Evolutionary conservation across 1,139 yeast genomes (phyloP).

Genomic region (Magnusiomyces tetraspermus): DNA sequence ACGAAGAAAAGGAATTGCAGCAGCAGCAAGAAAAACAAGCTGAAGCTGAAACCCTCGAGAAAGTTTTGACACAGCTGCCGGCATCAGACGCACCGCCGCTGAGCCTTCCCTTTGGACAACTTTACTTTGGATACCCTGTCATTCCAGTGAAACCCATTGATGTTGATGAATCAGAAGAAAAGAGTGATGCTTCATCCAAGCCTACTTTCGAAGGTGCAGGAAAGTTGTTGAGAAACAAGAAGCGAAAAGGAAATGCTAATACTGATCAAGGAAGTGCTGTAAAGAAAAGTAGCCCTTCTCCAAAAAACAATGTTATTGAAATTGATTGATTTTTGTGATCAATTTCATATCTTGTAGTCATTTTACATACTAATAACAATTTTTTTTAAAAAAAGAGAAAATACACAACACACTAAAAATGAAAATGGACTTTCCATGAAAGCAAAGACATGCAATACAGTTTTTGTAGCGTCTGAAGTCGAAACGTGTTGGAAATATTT

Average conservation of each 20-base stretch:
- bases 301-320: not conserved
- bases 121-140: conserved; percentile 89
- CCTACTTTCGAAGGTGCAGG: conserved; percentile 15
- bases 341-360: too few relatives aligned
- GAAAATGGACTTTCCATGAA: too few relatives aligned
- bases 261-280: not conserved
- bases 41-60: conserved; percentile 30
- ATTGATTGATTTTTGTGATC: too few relatives aligned
- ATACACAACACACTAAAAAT: too few relatives aligned
- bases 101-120: conserved; percentile 68
- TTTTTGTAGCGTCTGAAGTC: too few relatives aligned
- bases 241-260: conserved; percentile 48
- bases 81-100: conserved; percentile 62
- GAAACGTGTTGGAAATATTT: too few relatives aligned
- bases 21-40: conserved; percentile 17
- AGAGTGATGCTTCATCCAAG: conserved; percentile 19
- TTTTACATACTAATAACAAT: too few relatives aligned
- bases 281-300: conserved; percentile 2
- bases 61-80: conserved; percentile 35
- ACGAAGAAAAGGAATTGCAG: conserved; percentile 2
- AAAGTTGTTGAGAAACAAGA: conserved; percentile 43
- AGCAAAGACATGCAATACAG: too few relatives aligned
- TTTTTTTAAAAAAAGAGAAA: too few relatives aligned
- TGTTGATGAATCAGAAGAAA: conserved; percentile 33
- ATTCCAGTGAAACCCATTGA: conserved; percentile 54